Evolutionary conservation across 2,329 filamentous ascomycete genomes (phyloP).

Genomic region (Calonectria multiphialidica): DNA sequence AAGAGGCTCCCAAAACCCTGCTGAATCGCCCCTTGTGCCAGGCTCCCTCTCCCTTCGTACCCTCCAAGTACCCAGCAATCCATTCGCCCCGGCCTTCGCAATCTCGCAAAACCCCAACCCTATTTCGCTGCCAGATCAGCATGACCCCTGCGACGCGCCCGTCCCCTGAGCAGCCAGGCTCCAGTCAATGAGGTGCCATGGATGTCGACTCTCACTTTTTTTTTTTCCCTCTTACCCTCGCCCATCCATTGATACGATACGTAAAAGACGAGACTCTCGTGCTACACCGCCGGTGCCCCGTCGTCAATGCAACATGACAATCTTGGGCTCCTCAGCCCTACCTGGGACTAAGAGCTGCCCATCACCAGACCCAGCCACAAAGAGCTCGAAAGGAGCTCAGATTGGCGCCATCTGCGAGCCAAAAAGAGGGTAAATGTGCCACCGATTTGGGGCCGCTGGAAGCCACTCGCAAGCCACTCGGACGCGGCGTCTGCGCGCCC

Average conservation of each 20-base stretch:
- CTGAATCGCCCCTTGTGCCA: not conserved
- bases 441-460: constrained; percentile 6
- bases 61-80: constrained; percentile 1
- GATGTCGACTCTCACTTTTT: not conserved
- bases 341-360: not conserved
- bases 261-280: constrained; percentile 10
- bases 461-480: constrained; percentile 18
- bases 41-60: not conserved
- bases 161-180: constrained; percentile 3
- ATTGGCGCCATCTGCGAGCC: constrained; percentile 3
- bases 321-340: constrained; percentile 11
- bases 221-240: not conserved
- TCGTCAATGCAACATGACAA: constrained; percentile 16
- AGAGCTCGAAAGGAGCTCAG: constrained; percentile 3
- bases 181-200: constrained; percentile 1
- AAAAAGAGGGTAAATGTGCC: constrained; percentile 3
- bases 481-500: not conserved
- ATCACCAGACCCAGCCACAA: not conserved
- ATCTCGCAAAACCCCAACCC: constrained; percentile 27
- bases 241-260: not conserved
- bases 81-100: constrained; percentile 25
- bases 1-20: not conserved
- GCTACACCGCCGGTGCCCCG: constrained; percentile 9
- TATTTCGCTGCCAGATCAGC: constrained; percentile 25
- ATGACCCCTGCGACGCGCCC: constrained; percentile 16